Evolutionary conservation across 345 rosid genomes (phyloP).

Genomic region (Cardamine resedifolia): DNA sequence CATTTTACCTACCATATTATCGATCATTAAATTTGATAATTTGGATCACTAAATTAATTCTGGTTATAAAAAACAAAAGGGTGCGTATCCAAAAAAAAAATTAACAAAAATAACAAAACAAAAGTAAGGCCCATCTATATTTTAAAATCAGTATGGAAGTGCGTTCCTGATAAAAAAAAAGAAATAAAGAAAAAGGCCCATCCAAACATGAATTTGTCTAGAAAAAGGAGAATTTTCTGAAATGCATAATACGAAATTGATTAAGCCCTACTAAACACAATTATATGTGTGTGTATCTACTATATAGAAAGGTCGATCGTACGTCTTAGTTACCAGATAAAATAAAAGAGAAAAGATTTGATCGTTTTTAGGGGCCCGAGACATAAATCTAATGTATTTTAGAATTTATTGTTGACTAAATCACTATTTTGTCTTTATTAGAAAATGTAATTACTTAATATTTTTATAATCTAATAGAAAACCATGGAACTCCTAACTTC

Average conservation of each 20-base stretch:
- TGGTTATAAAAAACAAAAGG: neutral
- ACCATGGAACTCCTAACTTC: slow-evolving; percentile 35
- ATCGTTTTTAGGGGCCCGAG: slow-evolving; percentile 41
- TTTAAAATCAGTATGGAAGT: neutral
- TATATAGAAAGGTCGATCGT: slow-evolving; percentile 7
- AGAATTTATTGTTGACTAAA: slow-evolving; percentile 36
- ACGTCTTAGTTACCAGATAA: neutral
- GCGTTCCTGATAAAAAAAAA: neutral
- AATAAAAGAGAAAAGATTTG: neutral
- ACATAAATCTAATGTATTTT: slow-evolving; percentile 34
- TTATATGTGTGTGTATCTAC: neutral
- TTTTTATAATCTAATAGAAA: neutral
- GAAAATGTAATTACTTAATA: neutral
- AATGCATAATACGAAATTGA: neutral
- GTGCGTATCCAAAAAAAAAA: neutral
- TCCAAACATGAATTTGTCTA: neutral
- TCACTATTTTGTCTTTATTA: slow-evolving; percentile 36
- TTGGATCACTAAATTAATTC: neutral
- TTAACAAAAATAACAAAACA: neutral
- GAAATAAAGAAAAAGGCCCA: neutral
- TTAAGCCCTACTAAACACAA: neutral
- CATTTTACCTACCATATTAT: neutral
- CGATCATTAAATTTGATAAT: neutral
- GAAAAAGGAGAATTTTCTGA: neutral
- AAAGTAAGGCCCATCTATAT: neutral